These are phyloP conservation scores for Penicillium sp. DNA, from an alignment of 2,329 filamentous ascomycete species.

Conservation along the genomic window DNA sequence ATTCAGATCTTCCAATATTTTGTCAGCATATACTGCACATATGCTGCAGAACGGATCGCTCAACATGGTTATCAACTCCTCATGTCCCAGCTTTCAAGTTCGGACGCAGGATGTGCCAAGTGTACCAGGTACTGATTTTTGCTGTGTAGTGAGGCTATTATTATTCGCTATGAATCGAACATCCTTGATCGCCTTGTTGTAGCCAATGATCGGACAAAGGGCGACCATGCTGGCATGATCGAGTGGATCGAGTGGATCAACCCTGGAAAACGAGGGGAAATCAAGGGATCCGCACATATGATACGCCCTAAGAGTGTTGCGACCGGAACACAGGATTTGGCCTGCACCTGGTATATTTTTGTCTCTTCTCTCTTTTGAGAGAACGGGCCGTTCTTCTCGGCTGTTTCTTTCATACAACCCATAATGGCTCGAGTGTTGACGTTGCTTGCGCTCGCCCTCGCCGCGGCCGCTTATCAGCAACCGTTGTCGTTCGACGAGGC, in stretches of 20 bases:
- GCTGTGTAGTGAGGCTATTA: too few relatives aligned
- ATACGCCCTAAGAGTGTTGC: background rate
- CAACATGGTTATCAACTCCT: too few relatives aligned
- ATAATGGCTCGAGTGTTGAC: background rate
- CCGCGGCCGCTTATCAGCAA: background rate
- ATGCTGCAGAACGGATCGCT: too few relatives aligned
- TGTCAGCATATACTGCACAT: too few relatives aligned
- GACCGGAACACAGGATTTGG: background rate
- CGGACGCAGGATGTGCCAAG: too few relatives aligned
- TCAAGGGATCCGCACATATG: background rate
- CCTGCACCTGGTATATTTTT: background rate
- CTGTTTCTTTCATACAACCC: background rate
- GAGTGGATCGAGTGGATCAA: slow-evolving; percentile 1
- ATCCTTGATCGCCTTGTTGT: background rate
- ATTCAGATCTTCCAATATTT: background rate
- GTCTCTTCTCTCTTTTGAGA: background rate
- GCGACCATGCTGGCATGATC: background rate
- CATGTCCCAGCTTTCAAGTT: too few relatives aligned
- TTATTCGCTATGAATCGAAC: background rate
- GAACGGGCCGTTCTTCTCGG: background rate
- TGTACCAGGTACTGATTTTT: too few relatives aligned
- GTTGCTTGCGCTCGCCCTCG: background rate
- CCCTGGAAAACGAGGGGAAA: background rate
- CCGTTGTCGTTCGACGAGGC: background rate
- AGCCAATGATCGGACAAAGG: background rate